Conservation (phyloP, 257 asterid species). For the Thymus mandschuricus region DNA sequence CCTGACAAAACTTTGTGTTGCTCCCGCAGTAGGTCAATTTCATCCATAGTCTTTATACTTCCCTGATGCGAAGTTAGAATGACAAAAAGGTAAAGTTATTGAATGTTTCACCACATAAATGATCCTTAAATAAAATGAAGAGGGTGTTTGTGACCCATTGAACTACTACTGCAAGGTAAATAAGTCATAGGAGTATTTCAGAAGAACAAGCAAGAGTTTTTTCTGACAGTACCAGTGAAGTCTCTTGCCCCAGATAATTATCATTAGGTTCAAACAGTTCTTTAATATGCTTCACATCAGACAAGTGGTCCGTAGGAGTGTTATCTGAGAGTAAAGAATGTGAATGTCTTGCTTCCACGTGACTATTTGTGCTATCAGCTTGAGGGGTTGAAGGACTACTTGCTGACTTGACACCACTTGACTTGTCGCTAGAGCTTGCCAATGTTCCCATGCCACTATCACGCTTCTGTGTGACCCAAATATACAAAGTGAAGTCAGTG, state of each 20-base stretch:
- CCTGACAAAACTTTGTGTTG: constrained; percentile 90
- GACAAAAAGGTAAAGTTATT: constrained; percentile 23
- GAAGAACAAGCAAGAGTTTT: constrained; percentile 29
- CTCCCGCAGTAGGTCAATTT: constrained; percentile 87
- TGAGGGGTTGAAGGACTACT: constrained; percentile 91
- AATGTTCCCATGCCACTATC: constrained; percentile 77
- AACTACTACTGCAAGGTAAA: constrained; percentile 28
- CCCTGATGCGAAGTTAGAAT: constrained; percentile 49
- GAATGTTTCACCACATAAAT: constrained; percentile 25
- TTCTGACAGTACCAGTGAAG: constrained; percentile 66
- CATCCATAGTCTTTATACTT: constrained; percentile 73
- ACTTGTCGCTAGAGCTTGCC: constrained; percentile 89
- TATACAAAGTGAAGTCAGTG: constrained; percentile 37
- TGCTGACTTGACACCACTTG: constrained; percentile 85
- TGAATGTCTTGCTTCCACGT: constrained; percentile 67
- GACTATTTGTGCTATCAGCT: constrained; percentile 67
- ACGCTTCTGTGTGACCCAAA: constrained; percentile 62
- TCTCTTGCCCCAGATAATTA: constrained; percentile 64
- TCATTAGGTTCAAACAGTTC: constrained; percentile 64
- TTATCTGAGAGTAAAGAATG: constrained; percentile 71
- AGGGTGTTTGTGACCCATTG: constrained; percentile 14
- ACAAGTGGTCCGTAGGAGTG: constrained; percentile 55
- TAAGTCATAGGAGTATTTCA: neutral
- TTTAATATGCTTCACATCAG: constrained; percentile 56
- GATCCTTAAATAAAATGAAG: constrained; percentile 14